Evolutionary conservation across 1,139 yeast species (phyloP).

Genomic region (Lizanozyma gosingica): DNA sequence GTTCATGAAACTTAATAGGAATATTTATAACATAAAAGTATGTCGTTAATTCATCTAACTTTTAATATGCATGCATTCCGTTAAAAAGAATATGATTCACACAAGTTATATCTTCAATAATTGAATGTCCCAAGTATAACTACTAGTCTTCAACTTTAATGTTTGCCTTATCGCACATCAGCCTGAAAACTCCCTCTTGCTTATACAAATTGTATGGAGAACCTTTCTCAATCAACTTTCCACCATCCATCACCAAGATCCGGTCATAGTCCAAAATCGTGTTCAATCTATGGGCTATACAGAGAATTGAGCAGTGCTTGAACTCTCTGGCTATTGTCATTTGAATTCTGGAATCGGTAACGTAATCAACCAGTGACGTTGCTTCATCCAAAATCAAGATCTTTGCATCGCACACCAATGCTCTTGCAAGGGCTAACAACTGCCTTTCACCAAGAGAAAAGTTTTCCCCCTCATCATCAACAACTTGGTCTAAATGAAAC

Average conservation of each 20-base stretch:
- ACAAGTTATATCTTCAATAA: too few species aligned
- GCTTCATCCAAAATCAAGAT: slow-evolving; percentile 74
- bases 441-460: slow-evolving; percentile 76
- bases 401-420: slow-evolving; percentile 60
- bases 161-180: slow-evolving; percentile 32
- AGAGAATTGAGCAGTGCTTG: slow-evolving; percentile 56
- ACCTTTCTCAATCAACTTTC: slow-evolving; percentile 53
- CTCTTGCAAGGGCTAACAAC: slow-evolving; percentile 66
- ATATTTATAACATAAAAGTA: too few species aligned
- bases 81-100: too few species aligned
- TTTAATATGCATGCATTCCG: too few species aligned
- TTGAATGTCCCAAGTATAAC: too few species aligned
- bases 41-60: too few species aligned
- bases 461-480: slow-evolving; percentile 68
- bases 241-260: slow-evolving; percentile 58
- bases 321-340: slow-evolving; percentile 54
- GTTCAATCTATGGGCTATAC: slow-evolving; percentile 72
- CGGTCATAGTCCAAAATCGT: slow-evolving; percentile 60
- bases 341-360: slow-evolving; percentile 67
- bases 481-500: slow-evolving; percentile 57
- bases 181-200: slow-evolving; percentile 31
- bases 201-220: slow-evolving; percentile 38
- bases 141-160: slow-evolving; percentile 6
- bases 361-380: slow-evolving; percentile 74
- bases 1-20: too few species aligned